phyloP scores from a whole-genome alignment of 2,329 filamentous ascomycete species.

The Bisporella sp. region DNA sequence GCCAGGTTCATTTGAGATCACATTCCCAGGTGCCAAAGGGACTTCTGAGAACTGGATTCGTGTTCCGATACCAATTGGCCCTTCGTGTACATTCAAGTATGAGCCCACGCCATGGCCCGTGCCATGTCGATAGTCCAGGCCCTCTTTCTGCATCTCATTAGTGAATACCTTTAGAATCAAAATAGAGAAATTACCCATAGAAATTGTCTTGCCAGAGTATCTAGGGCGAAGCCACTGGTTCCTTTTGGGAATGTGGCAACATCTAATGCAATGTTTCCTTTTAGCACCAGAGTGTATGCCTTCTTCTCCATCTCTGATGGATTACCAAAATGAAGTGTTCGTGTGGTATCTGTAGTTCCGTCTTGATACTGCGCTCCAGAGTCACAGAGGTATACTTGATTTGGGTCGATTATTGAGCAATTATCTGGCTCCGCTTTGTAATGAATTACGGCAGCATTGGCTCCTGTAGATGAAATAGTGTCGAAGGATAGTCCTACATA shows the following conservation, averaged over 20 bases:
- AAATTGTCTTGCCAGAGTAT: slow-evolving; percentile 80
- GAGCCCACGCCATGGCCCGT: slow-evolving; percentile 95
- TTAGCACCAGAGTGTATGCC: slow-evolving; percentile 89
- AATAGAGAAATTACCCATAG: slow-evolving; percentile 63
- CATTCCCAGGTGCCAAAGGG: slow-evolving; percentile 81
- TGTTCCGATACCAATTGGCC: slow-evolving; percentile 92
- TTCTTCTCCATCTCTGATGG: slow-evolving; percentile 79
- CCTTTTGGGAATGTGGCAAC: slow-evolving; percentile 87
- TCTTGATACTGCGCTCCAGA: slow-evolving; percentile 95
- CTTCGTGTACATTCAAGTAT: slow-evolving; percentile 94
- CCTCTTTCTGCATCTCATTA: slow-evolving; percentile 47
- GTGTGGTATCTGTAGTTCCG: slow-evolving; percentile 91
- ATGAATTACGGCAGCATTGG: slow-evolving; percentile 83
- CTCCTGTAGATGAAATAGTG: slow-evolving; percentile 90
- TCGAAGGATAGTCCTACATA: slow-evolving; percentile 91
- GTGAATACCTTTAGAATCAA: not conserved
- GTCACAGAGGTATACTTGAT: slow-evolving; percentile 87
- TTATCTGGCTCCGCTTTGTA: slow-evolving; percentile 82
- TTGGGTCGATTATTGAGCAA: slow-evolving; percentile 78
- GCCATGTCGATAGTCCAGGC: slow-evolving; percentile 91
- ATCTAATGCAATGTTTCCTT: slow-evolving; percentile 88
- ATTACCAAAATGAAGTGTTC: slow-evolving; percentile 84
- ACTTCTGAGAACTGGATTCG: slow-evolving; percentile 89
- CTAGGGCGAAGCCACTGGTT: slow-evolving; percentile 87
- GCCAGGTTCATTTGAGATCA: slow-evolving; percentile 91